phyloP scores from a whole-genome alignment of 352 stramenopile species.

The Proteromonas lacertae region DNA sequence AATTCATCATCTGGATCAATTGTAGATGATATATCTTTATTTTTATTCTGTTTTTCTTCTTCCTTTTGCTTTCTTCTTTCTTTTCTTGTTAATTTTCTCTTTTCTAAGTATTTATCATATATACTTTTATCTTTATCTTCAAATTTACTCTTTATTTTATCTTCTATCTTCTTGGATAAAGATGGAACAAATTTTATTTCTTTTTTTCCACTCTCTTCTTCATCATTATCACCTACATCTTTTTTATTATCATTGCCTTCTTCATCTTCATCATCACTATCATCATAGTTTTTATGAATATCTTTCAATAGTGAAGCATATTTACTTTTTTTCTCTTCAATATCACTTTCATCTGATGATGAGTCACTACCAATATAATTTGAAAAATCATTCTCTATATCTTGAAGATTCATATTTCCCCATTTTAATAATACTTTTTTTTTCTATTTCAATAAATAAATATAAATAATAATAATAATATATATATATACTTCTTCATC shows the following conservation, averaged over 20 bases:
- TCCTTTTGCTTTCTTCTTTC: neutral
- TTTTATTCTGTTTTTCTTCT: no score
- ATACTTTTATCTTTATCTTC: slow-evolving; percentile 20
- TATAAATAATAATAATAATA: slow-evolving; percentile 4
- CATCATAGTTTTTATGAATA: slow-evolving; percentile 10
- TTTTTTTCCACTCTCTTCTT: slow-evolving; percentile 7
- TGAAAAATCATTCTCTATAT: slow-evolving; percentile 60
- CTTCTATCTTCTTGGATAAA: slow-evolving; percentile 6
- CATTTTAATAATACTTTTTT: no score
- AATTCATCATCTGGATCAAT: no score
- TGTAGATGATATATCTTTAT: no score
- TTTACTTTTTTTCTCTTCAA: slow-evolving; percentile 10
- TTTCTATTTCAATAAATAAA: slow-evolving; percentile 11
- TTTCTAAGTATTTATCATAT: neutral
- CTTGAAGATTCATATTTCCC: slow-evolving; percentile 19
- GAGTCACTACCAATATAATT: slow-evolving; percentile 51
- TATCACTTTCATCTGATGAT: slow-evolving; percentile 14
- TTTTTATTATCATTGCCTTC: slow-evolving; percentile 1
- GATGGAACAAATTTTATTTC: slow-evolving; percentile 11
- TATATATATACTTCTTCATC: slow-evolving; percentile 20
- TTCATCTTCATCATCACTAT: slow-evolving; percentile 13
- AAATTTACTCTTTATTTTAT: slow-evolving; percentile 10
- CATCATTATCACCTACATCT: slow-evolving; percentile 4
- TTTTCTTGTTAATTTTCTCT: neutral
- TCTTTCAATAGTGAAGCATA: slow-evolving; percentile 5